Base-by-base conservation (phyloP, 768 basidiomycete genomes). In the Rhodocollybia butyracea region DNA sequence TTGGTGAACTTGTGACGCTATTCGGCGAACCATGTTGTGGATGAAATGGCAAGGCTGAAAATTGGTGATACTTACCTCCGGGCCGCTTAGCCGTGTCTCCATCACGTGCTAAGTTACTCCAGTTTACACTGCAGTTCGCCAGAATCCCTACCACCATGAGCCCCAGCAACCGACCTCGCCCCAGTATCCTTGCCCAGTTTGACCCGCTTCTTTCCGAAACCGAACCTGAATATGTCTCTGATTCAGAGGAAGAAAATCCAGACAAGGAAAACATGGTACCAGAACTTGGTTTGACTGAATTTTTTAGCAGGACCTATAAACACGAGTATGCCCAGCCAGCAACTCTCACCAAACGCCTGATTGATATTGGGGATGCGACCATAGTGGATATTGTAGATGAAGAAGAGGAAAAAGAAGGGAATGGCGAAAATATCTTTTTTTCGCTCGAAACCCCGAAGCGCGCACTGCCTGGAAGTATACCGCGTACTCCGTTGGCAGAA, bases 1-100 rank as follows among this genome's bases (percentile, higher is more conserved):
- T 70, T 89, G 84, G 73, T 94, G 94, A 22, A 96, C 94, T 67
- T 96, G 91, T 57, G 82, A 83, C 31, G 94, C 88, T 63, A 95
- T 80, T 63, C 89, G 77, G 57, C 91, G 83, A 34, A 86, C 86
- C 90, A 91, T 91, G 30, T 46, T 58, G 30, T n/a, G n/a, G n/a
- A n/a, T n/a, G n/a, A n/a, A n/a, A n/a, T n/a, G n/a, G n/a, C n/a
- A n/a, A n/a, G n/a, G n/a, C n/a, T n/a, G n/a, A n/a, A n/a, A n/a
- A n/a, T n/a, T n/a, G n/a, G n/a, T n/a, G n/a, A n/a, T n/a, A n/a
- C n/a, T n/a, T n/a, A n/a, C n/a, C n/a, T n/a, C n/a, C n/a, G n/a
- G n/a, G n/a, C n/a, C n/a, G n/a, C n/a, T n/a, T n/a, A n/a, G n/a
- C n/a, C n/a, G n/a, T n/a, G n/a, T n/a, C n/a, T n/a, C n/a, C n/a